Conservation (phyloP, 1,139 yeast species). For the Kodamaea derodonti region DNA sequence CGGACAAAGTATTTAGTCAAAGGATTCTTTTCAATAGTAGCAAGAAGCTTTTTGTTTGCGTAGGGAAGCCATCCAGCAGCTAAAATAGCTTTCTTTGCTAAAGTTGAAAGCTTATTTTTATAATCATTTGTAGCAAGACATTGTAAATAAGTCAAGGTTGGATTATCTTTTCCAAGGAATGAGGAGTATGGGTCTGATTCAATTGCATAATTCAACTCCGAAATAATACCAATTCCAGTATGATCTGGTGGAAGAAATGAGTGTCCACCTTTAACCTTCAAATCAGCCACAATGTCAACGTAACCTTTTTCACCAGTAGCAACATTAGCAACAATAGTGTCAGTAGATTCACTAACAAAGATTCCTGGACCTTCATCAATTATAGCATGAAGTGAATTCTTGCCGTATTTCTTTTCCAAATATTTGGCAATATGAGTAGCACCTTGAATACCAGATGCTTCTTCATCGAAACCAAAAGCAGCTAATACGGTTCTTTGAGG, state of each 20-base stretch:
- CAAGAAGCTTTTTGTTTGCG: conserved; percentile 23
- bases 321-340: conserved; percentile 34
- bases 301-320: conserved; percentile 69
- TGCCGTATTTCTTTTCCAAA: conserved; percentile 50
- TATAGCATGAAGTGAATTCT: conserved; percentile 51
- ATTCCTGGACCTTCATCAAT: conserved; percentile 63
- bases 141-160: conserved; percentile 43
- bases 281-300: conserved; percentile 43
- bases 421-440: conserved; percentile 43
- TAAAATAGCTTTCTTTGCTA: conserved; percentile 21
- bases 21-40: conserved; percentile 12
- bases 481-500: conserved; percentile 56
- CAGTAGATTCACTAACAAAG: conserved; percentile 25
- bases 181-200: conserved; percentile 49
- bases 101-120: conserved; percentile 11
- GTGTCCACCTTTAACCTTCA: conserved; percentile 67
- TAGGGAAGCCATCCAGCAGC: conserved; percentile 21
- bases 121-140: conserved; percentile 42
- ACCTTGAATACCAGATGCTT: conserved; percentile 57
- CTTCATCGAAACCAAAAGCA: conserved; percentile 73
- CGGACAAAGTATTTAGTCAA: conserved; percentile 21
- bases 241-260: conserved; percentile 71
- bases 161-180: conserved; percentile 44
- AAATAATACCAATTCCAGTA: conserved; percentile 69
- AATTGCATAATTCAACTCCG: conserved; percentile 46